Conservation (phyloP, 768 basidiomycete species). For the Gyrodon lividus region DNA sequence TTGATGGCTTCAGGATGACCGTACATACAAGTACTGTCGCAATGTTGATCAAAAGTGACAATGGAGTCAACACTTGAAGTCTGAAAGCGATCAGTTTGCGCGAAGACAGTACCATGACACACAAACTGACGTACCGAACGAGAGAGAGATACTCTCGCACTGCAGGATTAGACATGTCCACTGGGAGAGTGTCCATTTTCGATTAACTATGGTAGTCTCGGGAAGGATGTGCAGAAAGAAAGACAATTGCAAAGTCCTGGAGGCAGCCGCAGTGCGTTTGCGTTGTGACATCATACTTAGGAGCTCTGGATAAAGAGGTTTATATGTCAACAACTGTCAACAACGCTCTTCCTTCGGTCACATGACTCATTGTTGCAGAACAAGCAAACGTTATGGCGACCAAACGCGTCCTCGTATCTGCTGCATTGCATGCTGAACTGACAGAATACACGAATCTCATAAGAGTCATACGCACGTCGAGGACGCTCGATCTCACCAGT, state of each 20-base stretch:
- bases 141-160: constrained; percentile 68
- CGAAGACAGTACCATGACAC: too few species aligned
- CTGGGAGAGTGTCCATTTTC: constrained; percentile 53
- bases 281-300: not conserved
- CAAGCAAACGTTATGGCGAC: constrained; percentile 27
- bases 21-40: constrained; percentile 70
- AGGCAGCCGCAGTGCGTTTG: too few species aligned
- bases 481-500: constrained; percentile 55
- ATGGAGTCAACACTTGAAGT: constrained; percentile 84
- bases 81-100: constrained; percentile 28
- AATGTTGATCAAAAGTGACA: constrained; percentile 80
- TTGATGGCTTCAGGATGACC: constrained; percentile 61
- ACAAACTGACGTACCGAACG: constrained; percentile 40
- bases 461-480: constrained; percentile 57
- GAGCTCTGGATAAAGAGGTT: not conserved
- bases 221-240: constrained; percentile 4
- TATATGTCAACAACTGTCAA: constrained; percentile 23
- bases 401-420: constrained; percentile 48
- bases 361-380: too few species aligned
- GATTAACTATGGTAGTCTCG: not conserved
- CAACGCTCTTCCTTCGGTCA: too few species aligned
- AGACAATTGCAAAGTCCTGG: too few species aligned
- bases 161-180: constrained; percentile 59
- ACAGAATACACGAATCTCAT: constrained; percentile 66
- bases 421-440: constrained; percentile 60